Evolutionary conservation across 1,284 basidiomycete species (phyloP).

Genomic region (Cutaneotrichosporon sp.): DNA sequence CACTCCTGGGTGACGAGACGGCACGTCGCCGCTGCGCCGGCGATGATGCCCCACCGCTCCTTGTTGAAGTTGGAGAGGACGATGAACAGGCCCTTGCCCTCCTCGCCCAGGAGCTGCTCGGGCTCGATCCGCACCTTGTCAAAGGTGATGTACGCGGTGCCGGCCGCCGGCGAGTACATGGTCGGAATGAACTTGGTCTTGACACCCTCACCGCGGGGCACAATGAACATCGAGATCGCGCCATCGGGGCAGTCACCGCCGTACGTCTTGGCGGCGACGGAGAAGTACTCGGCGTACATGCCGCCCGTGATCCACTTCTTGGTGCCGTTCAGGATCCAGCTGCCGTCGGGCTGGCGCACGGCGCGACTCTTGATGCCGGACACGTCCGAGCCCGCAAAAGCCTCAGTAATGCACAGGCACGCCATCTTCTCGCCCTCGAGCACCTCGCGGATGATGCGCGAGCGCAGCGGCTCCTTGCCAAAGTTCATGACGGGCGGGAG

Average conservation of each 20-base stretch:
- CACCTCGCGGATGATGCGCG: slow-evolving; percentile 74
- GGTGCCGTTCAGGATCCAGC: slow-evolving; percentile 79
- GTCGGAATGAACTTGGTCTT: slow-evolving; percentile 85
- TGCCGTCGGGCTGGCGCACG: slow-evolving; percentile 75
- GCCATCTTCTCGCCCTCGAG: slow-evolving; percentile 68
- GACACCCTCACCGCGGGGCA: slow-evolving; percentile 74
- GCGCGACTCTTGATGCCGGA: slow-evolving; percentile 79
- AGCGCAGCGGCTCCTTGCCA: slow-evolving; percentile 60
- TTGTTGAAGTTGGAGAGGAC: slow-evolving; percentile 59
- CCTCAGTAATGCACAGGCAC: slow-evolving; percentile 82
- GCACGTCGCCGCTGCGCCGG: slow-evolving; percentile 40
- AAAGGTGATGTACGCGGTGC: slow-evolving; percentile 82
- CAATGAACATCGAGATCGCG: slow-evolving; percentile 81
- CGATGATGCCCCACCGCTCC: slow-evolving; percentile 51
- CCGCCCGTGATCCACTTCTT: slow-evolving; percentile 95
- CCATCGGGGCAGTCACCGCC: slow-evolving; percentile 57
- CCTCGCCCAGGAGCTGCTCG: slow-evolving; percentile 81
- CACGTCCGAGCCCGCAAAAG: slow-evolving; percentile 90
- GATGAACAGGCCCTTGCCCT: slow-evolving; percentile 78
- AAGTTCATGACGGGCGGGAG: slow-evolving; percentile 65
- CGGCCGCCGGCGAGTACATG: slow-evolving; percentile 74
- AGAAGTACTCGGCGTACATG: slow-evolving; percentile 55
- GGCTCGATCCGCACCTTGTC: slow-evolving; percentile 83
- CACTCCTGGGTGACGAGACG: slow-evolving; percentile 52
- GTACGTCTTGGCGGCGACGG: slow-evolving; percentile 37